Evolutionary conservation across 345 rosid species (phyloP).

Genomic region (Populus euphratica): DNA sequence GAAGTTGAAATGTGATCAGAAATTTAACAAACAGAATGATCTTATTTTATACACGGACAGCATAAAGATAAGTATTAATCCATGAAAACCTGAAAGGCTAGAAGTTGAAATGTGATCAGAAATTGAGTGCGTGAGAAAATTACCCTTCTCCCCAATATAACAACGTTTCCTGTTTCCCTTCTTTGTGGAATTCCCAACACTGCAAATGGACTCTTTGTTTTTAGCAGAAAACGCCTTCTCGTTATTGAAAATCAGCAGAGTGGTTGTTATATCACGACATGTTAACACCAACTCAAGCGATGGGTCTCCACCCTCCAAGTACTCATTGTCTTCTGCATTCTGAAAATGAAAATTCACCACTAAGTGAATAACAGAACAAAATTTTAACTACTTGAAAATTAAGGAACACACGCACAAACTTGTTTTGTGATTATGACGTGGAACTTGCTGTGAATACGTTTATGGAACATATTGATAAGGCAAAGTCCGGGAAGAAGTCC

Average conservation of each 20-base stretch:
- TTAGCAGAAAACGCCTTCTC: constrained; percentile 56
- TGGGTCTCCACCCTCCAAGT: constrained; percentile 50
- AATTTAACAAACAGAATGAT: no score
- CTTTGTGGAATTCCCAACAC: constrained; percentile 66
- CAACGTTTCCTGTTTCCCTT: constrained; percentile 58
- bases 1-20: no score
- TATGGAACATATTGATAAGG: no score
- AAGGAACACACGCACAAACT: neutral
- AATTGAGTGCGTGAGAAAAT: neutral
- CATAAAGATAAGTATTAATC: neutral
- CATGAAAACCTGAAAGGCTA: neutral
- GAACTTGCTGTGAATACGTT: no score
- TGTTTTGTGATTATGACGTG: neutral
- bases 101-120: neutral
- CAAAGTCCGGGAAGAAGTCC: no score
- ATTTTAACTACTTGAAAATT: neutral
- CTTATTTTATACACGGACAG: no score
- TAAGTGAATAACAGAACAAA: neutral
- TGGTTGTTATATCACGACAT: constrained; percentile 54
- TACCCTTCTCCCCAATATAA: constrained; percentile 83
- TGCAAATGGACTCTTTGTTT: constrained; percentile 64
- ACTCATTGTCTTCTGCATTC: constrained; percentile 81
- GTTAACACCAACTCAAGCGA: constrained; percentile 69
- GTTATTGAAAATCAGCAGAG: constrained; percentile 58
- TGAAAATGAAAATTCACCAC: constrained; percentile 12